Conservation (phyloP, 129 eudicot species). For the Glebionis coronaria region DNA sequence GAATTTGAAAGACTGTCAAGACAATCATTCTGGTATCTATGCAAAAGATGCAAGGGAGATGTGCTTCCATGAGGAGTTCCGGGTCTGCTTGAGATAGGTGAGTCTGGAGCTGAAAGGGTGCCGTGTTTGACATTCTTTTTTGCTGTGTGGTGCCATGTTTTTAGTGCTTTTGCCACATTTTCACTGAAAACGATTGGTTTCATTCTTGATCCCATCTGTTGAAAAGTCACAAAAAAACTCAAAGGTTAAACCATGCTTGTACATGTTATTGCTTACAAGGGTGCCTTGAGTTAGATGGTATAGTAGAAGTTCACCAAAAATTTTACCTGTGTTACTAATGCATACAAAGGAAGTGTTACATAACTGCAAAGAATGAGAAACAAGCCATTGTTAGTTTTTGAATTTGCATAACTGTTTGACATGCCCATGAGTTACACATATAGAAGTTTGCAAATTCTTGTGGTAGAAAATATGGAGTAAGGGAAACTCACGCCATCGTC, state of each 20-base stretch:
- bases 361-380: constrained; percentile 50
- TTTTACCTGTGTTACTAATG: constrained; percentile 82
- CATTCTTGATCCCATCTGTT: constrained; percentile 74
- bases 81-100: constrained; percentile 57
- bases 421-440: no score
- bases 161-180: constrained; percentile 53
- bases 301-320: no score
- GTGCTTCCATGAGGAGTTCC: constrained; percentile 46
- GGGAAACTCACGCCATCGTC: constrained; percentile 49
- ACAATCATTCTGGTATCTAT: constrained; percentile 28
- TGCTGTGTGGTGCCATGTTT: constrained; percentile 55
- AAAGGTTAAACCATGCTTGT: neutral
- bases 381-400: neutral
- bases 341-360: constrained; percentile 80
- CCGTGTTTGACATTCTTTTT: constrained; percentile 46
- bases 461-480: no score
- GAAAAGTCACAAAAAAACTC: neutral
- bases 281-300: no score
- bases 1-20: constrained; percentile 37
- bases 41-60: constrained; percentile 52
- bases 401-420: neutral
- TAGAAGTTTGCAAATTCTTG: no score
- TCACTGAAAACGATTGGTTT: constrained; percentile 62
- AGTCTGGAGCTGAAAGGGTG: constrained; percentile 31
- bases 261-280: no score